Base-by-base conservation (phyloP, 1,284 basidiomycete genomes). In the Fomitopsis betulina region DNA sequence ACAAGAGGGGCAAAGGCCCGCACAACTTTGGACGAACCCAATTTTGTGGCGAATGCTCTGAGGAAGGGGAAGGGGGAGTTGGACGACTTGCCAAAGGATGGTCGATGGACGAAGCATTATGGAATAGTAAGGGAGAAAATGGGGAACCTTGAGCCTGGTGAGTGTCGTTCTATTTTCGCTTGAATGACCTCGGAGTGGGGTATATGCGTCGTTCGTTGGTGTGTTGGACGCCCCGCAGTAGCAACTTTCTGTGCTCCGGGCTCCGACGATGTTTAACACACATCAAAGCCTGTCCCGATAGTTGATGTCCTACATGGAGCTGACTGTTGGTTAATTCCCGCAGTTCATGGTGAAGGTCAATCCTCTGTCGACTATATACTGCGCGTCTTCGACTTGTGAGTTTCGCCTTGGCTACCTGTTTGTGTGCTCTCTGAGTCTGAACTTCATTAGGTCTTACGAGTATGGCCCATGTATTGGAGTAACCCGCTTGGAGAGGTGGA, bases 391-490 rank as follows among this genome's bases (percentile, higher is more conserved):
- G 93, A 95, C 71, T 73, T 91, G 83, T 87, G 27, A 30, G 27
- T 30, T 30, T 30, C 27, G 27, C 27, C 27, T 30, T 30, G 27
- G 27, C 27, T 30, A 30, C 27, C 27, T 8, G 27, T 30, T 4
- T 4, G 27, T 30, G 27, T 30, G 27, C 8, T 8, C 27, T 8
- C 27, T 30, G 8, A 30, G 8, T 30, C 5, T 30, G 27, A 30
- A 30, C 39, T 45, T n/a, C n/a, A n/a, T 3, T 43, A 90, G 88
- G 66, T 85, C 87, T 0, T 86, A 87, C 58, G 85, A 93, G 63
- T 96, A 87, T 68, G 94, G 94, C 0, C 94, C 94, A 1, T 94
- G 89, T 64, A 79, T 92, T 45, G 94, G 94, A 1, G 80, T 96
- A 50, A 83, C 86, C 13, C 84, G 95, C 45, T 75, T 97, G 25